Evolutionary conservation across 768 basidiomycete genomes (phyloP), one percentile per base, ranked within the genome.

Genomic region (Tricholoma sp.): DNA sequence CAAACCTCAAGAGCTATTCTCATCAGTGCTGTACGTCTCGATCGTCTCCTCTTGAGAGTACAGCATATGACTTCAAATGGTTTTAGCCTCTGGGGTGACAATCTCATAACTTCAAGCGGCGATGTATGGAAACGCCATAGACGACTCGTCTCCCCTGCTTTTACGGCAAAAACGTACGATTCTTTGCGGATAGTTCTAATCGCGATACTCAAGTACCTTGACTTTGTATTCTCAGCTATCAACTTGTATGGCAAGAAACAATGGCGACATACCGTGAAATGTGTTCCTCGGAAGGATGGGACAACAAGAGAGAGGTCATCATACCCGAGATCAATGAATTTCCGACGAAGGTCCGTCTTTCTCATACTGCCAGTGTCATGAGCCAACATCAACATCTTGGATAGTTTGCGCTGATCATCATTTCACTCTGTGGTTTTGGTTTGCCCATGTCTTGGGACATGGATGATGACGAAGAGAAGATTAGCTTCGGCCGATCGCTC

Each of bases 51-150:
- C 10, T 27, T 27, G 4, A 22, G 4, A 45, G 43, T 22, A 11
- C 1, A 46, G 11, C 22, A 11, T 3, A 22, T 46, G 5, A 46
- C 6, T 24, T 46, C 11, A 4, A 24, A 46, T 46, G 6, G 24
- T 31, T 10, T 46, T 34, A 66, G 66, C 11, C 54, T 73, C 19
- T 74, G 70, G 63, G 76, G 75, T 12, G 64, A 63, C 54, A 76
- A 70, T 54, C 63, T 76, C 32, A 64, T 72, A 12, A 67, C 69
- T 12, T 57, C 66, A 0, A 72, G 71, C 29, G 71, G 66, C 6
- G 69, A 72, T 5, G 58, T 62, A 18, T 74, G 72, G 71, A 65
- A 67, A 50, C 67, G 68, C 14, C 74, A 76, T 51, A 62, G 73
- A 6, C 63, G 71, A 21, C 60, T 72, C n/a, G 64, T 71, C 34